Base-by-base conservation (phyloP, 2,329 filamentous ascomycete genomes). In the Shiraia bambusicola region DNA sequence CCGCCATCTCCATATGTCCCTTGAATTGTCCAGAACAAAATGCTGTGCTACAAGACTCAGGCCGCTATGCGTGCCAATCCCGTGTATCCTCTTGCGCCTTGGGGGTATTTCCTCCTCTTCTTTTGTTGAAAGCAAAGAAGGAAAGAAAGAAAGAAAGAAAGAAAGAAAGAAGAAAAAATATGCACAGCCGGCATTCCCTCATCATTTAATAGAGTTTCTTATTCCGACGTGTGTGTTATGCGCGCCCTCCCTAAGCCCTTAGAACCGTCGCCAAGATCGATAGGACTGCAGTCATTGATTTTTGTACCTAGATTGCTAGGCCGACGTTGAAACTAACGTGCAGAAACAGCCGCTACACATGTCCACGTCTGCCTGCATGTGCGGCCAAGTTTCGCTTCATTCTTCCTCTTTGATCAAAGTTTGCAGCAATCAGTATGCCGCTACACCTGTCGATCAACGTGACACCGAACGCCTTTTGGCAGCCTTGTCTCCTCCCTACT, bases 381-480 rank as follows among this genome's bases (percentile, higher is more conserved):
- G 22, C 32, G 34, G 15, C 24, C 37, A 15, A 22, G 19, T 24
- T 40, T 60, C 61, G 56, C 58, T 55, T 35, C 29, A 33, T 35
- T 53, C 38, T 48, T 49, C 58, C 49, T 26, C 19, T 52, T 58
- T 42, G 12, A 49, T 31, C 8, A 38, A 46, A 49, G 46, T 36
- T 10, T 40, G 43, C 50, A 47, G 56, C 47, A 53, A 45, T 31
- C 45, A 47, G 44, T 48, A 13, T 25, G 26, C 16, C 26, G 35
- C 51, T 50, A 49, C 29, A 50, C 41, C 32, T 52, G 49, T 56
- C 46, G 43, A 52, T 46, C 45, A 50, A 52, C 35, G 57, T 64
- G 35, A 25, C 40, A 65, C 63, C 33, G 35, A 50, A 54, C 52
- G 57, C 54, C 58, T 47, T 45, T 59, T 56, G 48, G 50, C 45